These are phyloP conservation scores for Fusarium cyanostomum DNA, from an alignment of 2,329 filamentous ascomycete species.

Conservation along the genomic window DNA sequence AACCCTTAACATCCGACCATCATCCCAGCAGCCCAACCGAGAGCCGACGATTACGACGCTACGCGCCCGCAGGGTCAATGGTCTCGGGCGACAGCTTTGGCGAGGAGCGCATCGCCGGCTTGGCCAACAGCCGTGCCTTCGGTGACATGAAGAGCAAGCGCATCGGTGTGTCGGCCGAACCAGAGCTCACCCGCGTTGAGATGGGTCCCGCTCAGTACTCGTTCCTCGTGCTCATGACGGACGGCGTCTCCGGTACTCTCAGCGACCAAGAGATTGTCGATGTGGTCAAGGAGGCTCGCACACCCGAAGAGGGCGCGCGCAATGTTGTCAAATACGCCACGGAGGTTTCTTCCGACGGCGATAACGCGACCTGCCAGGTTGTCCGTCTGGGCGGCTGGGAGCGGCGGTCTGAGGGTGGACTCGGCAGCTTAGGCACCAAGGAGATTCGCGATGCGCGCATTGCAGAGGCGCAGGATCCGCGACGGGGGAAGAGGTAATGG, in stretches of 20 bases:
- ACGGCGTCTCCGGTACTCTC: conserved; percentile 87
- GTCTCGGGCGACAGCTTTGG: conserved; percentile 92
- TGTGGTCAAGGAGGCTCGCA: conserved; percentile 90
- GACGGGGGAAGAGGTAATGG: conserved; percentile 67
- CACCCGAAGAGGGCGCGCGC: conserved; percentile 84
- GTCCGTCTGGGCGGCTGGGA: conserved; percentile 76
- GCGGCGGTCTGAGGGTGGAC: conserved; percentile 80
- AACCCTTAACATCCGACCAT: conserved; percentile 88
- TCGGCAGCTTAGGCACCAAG: conserved; percentile 90
- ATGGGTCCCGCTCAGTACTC: conserved; percentile 85
- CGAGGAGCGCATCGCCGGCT: conserved; percentile 91
- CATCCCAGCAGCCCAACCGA: conserved; percentile 90
- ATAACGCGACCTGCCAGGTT: conserved; percentile 75
- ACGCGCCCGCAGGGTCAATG: conserved; percentile 78
- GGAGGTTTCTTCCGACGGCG: conserved; percentile 76
- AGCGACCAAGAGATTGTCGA: conserved; percentile 96
- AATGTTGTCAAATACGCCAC: conserved; percentile 88
- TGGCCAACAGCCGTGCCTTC: conserved; percentile 94
- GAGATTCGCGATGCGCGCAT: conserved; percentile 87
- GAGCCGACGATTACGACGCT: conserved; percentile 83
- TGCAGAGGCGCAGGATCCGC: conserved; percentile 82
- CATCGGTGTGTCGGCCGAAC: conserved; percentile 93
- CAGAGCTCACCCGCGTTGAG: conserved; percentile 83
- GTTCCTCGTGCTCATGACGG: conserved; percentile 88
- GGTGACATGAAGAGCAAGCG: conserved; percentile 93